Evolutionary conservation across 805 yeast genomes (phyloP), one percentile per base, ranked within the genome.

Genomic region (Saturnispora zaruensis): DNA sequence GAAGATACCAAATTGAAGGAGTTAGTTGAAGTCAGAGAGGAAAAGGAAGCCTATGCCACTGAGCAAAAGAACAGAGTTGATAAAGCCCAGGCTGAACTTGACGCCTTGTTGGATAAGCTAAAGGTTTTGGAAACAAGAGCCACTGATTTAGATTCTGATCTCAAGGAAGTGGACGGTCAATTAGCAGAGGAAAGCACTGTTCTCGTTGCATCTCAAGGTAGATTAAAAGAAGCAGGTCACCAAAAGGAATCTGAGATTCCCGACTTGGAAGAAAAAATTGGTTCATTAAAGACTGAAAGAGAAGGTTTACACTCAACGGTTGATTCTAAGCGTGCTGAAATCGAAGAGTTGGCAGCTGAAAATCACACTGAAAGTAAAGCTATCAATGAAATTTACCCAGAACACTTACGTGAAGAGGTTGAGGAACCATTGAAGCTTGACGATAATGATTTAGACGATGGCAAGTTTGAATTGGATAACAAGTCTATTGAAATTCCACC

Each of bases 371-470:
- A 74, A 46, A 78, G 73, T 56, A 73, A 69, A 57, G 69, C 67
- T 49, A 74, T 78, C 57, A 76, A 77, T 56, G 60, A 55, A 13
- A 74, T 69, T 50, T 70, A 75, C 53, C 83, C 83, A 11, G 79
- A 74, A 45, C 83, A 78, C 62, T 66, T 78, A 58, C 70, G 66
- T 52, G 61, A 64, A 53, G 67, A 66, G 13, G 52, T 66, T 20
- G 38, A 30, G 26, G 46, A 14, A 3, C 49, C 57, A n/a, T 62
- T 59, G 41, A 45, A 60, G 24, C 54, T 66, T 11, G 62, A 59
- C 34, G 66, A 60, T 53, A 60, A 58, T 38, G 59, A 58, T 23
- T 50, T 66, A 40, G 65, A 63, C 54, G 62, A 54, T 25, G 59
- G 52, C 41, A 61, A 59, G 32, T 65, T 58, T 50, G 59, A 54